A percentile compares a stretch with the other conserved stretches of the same genome.
These are phyloP conservation scores for Aspergillus thermomutatus DNA, from an alignment of 2,329 filamentous ascomycete genomes.

Conservation along the genomic window DNA sequence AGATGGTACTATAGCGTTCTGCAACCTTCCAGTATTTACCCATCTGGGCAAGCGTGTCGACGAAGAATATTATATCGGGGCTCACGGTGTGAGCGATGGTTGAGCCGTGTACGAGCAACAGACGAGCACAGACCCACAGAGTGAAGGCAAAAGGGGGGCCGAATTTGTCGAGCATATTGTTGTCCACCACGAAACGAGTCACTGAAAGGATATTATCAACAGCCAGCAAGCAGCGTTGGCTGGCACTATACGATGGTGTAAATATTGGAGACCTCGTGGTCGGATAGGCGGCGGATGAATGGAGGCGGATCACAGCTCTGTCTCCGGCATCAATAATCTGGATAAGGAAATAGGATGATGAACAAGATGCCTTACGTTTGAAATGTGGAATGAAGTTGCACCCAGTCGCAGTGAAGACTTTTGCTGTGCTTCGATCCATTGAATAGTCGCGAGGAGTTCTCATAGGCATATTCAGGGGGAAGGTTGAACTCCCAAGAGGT, in stretches of 20 bases:
- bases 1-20: constrained; percentile 72
- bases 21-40: constrained; percentile 84
- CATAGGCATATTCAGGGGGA: constrained; percentile 70
- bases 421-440: constrained; percentile 63
- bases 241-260: constrained; percentile 81
- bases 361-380: constrained; percentile 61
- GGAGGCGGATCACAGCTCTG: constrained; percentile 77
- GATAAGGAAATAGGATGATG: neutral
- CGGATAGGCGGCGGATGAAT: constrained; percentile 89
- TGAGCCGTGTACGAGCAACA: constrained; percentile 84
- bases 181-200: constrained; percentile 72
- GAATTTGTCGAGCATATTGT: constrained; percentile 72
- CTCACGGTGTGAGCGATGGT: constrained; percentile 82
- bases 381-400: constrained; percentile 88
- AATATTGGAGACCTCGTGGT: constrained; percentile 86
- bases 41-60: constrained; percentile 76
- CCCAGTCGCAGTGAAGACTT: constrained; percentile 74
- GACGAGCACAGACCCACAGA: constrained; percentile 83
- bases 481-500: constrained; percentile 80
- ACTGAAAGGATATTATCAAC: constrained; percentile 79
- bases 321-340: constrained; percentile 18
- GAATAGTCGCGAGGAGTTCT: constrained; percentile 75
- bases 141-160: constrained; percentile 91
- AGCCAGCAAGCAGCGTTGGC: constrained; percentile 75
- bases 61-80: constrained; percentile 74